Evolutionary conservation across 2,329 filamentous ascomycete genomes (phyloP), one percentile per base, ranked within the genome.

Genomic region (Paramyrothecium roridum): DNA sequence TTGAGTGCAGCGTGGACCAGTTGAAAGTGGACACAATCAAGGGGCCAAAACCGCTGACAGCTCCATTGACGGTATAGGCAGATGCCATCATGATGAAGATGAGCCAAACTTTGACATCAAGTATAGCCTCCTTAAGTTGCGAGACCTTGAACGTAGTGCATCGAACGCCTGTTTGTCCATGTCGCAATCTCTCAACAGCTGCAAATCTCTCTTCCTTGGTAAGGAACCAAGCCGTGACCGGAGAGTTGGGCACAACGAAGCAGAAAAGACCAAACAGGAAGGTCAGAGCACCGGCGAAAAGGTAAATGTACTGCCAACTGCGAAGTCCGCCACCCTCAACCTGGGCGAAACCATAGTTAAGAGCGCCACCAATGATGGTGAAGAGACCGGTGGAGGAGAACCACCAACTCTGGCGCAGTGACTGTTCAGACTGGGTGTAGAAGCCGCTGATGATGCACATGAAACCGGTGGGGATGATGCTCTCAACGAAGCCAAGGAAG

Each of bases 1-100:
- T 90, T 0, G 85, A 82, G 33, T 87, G 77, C 1, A 88, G 77
- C 0, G 82, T 79, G 21, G 77, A 78, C 71, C 81, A 90, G 54
- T 87, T 87, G 65, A 90, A 90, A 0, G 87, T 90, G 1, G 80
- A 85, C 1, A 91, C 86, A 57, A 90, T 90, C 2, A 90, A 72
- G 0, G 87, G 87, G 0, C 87, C 87, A 64, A 90, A 90, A 1
- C 87, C 87, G 37, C 80, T 82, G 12, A 90, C 83, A 8, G 87
- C 88, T 11, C 87, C 87, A 63, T 90, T 90, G 57, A 90, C 82
- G 0, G 85, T 88, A 62, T 90, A 88, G 57, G 85, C 86, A 1
- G 84, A 82, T 1, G 82, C 84, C 85, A 89, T 89, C 78, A 88
- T 89, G 23, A 89, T 63, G 10, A 79, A 79, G 3, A 89, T 72